Evolutionary conservation across 2,329 filamentous ascomycete species (phyloP), one percentile per base, ranked within the genome.

Genomic region (Pestalotiopsis sp.): DNA sequence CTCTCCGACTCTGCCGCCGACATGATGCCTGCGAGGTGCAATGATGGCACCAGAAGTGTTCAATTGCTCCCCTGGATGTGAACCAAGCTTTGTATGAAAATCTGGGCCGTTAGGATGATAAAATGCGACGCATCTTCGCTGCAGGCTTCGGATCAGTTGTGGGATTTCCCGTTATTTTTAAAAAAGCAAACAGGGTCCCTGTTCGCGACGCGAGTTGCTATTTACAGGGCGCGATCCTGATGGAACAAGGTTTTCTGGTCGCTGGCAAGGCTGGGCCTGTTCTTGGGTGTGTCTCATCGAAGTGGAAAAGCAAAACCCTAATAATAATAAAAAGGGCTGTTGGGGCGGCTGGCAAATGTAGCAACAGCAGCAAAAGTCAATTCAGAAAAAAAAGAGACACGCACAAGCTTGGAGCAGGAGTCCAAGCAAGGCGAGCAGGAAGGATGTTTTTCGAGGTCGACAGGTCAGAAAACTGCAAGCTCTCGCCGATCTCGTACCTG

Each of bases 11-110:
- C 59, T 39, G 59, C 59, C 25, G 25, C 59, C 14, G 31, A 36
- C 59, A 61, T 61, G 59, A 59, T 59, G 27, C 31, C 31, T 61
- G 59, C 31, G n/a, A 27, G 11, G 27, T 61, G 59, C 59, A 61
- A 27, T 2, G 27, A 12, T 23, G 25, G 25, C 57, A 59, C 23
- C 57, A 27, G 11, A 23, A n/a, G 17, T 9, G 45, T 52, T 52
- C 45, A 52, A 52, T 52, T 52, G 45, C 45, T 52, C 45, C 17
- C 45, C 14, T 52, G 17, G 17, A 14, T n/a, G 20, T 52, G 45
- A n/a, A 52, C 45, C 45, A 52, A 52, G 45, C 45, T 52, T 52
- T 52, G 17, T 52, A n/a, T 52, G 20, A 52, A n/a, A 52, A n/a
- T 52, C 14, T 20, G 45, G 2, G 45, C 45, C 45, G 45, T 52